Evolutionary conservation across 106 monocot genomes (phyloP).

Genomic region (Gastrodia elata): DNA sequence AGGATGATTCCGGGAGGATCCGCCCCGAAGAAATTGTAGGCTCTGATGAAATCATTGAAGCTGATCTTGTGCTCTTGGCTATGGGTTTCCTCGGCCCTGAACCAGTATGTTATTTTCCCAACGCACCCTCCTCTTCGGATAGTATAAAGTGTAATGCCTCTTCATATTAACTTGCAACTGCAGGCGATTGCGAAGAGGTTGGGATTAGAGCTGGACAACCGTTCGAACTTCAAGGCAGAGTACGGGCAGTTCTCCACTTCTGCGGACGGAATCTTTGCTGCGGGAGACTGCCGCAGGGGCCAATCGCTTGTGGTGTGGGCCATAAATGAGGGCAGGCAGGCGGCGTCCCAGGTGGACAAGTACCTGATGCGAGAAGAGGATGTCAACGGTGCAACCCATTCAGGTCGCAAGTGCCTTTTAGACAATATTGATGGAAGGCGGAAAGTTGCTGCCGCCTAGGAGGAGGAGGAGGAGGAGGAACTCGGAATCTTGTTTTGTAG

Average conservation of each 20-base stretch:
- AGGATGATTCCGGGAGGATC: slow-evolving; percentile 61
- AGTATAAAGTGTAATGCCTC: no score
- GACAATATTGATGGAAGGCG: slow-evolving; percentile 23
- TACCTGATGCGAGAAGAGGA: slow-evolving; percentile 50
- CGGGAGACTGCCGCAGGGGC: slow-evolving; percentile 89
- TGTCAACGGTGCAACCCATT: neutral
- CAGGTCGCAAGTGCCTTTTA: slow-evolving; percentile 4
- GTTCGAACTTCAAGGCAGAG: slow-evolving; percentile 92
- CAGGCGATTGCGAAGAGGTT: slow-evolving; percentile 74
- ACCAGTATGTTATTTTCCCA: slow-evolving; percentile 30
- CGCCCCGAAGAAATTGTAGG: slow-evolving; percentile 70
- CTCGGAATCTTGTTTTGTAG: no score
- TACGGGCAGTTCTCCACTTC: slow-evolving; percentile 81
- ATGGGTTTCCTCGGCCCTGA: slow-evolving; percentile 99
- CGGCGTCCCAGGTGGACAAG: slow-evolving; percentile 69
- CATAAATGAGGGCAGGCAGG: slow-evolving; percentile 83
- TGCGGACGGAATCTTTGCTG: slow-evolving; percentile 82
- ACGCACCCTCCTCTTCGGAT: neutral
- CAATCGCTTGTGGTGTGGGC: slow-evolving; percentile 99
- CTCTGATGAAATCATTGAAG: slow-evolving; percentile 73
- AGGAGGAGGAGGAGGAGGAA: no score
- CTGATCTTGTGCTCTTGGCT: slow-evolving; percentile 82
- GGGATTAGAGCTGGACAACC: slow-evolving; percentile 64
- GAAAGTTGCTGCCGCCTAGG: slow-evolving; percentile 27
- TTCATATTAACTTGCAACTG: no score